phyloP scores from a whole-genome alignment of 2,329 filamentous ascomycete species.

The Bipolaris sorokiniana region DNA sequence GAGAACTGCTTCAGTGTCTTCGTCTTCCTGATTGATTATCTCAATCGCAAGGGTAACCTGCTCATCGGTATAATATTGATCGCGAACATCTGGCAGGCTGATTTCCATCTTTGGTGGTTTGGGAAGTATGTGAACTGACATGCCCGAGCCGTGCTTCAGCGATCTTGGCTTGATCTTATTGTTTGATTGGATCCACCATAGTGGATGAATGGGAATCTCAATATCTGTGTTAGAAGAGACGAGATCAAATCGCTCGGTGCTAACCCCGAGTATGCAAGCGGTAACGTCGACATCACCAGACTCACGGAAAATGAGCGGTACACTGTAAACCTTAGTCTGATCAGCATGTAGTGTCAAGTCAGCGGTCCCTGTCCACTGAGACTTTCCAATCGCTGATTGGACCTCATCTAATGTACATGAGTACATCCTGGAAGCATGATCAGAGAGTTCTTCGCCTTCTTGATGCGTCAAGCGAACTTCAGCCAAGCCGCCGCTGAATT shows the following conservation, averaged over 20 bases:
- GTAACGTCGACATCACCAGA: constrained; percentile 75
- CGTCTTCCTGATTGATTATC: constrained; percentile 82
- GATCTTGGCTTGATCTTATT: constrained; percentile 35
- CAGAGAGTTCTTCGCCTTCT: constrained; percentile 15
- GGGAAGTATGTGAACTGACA: constrained; percentile 75
- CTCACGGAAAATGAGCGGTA: constrained; percentile 77
- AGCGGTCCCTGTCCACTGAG: constrained; percentile 61
- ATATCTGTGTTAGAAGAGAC: constrained; percentile 65
- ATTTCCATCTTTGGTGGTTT: constrained; percentile 92
- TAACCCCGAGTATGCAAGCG: constrained; percentile 67
- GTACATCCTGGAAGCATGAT: constrained; percentile 23
- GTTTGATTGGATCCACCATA: constrained; percentile 45
- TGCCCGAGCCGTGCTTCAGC: constrained; percentile 46
- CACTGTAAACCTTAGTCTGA: constrained; percentile 71
- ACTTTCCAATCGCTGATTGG: constrained; percentile 32
- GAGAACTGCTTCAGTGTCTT: constrained; percentile 73
- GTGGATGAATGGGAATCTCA: constrained; percentile 28
- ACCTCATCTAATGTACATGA: constrained; percentile 39
- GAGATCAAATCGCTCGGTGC: constrained; percentile 70
- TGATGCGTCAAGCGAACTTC: constrained; percentile 42
- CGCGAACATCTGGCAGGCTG: constrained; percentile 64
- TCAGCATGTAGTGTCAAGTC: constrained; percentile 71
- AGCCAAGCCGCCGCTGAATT: constrained; percentile 57
- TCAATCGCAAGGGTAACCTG: constrained; percentile 70
- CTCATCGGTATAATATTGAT: constrained; percentile 88